Conservation (phyloP, 2,329 filamentous ascomycete species). For the Neonectria magnoliae region DNA sequence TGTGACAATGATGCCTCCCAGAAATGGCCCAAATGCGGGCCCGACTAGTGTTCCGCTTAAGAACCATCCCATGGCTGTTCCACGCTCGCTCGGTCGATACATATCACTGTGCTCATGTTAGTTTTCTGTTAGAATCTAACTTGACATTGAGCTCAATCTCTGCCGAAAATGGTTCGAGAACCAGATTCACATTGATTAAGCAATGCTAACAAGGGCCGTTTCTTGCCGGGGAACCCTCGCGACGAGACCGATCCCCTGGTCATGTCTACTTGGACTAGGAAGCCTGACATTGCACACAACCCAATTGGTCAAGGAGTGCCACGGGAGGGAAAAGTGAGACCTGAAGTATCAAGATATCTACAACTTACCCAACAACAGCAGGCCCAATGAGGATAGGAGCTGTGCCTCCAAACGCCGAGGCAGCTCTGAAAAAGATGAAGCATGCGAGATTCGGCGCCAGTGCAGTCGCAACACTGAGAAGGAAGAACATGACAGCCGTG, state of each 20-base stretch:
- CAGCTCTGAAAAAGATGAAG: conserved; percentile 79
- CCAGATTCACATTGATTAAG: conserved; percentile 6
- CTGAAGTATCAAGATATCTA: neutral
- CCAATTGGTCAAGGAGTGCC: neutral
- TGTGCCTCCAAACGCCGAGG: conserved; percentile 80
- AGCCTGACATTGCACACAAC: neutral
- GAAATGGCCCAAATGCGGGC: conserved; percentile 74
- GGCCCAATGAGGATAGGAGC: conserved; percentile 78
- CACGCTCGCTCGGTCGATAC: conserved; percentile 73
- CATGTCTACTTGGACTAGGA: neutral
- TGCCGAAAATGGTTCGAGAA: neutral
- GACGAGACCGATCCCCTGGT: neutral
- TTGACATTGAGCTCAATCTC: neutral
- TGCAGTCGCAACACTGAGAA: conserved; percentile 77
- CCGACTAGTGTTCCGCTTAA: conserved; percentile 76
- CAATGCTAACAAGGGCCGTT: neutral
- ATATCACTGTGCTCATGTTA: conserved; percentile 58
- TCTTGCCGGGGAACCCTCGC: neutral
- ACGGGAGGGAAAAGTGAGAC: neutral
- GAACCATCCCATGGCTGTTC: conserved; percentile 79
- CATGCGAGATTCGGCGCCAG: conserved; percentile 74
- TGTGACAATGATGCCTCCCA: conserved; percentile 81
- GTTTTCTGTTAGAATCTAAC: conserved; percentile 3
- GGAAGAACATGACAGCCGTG: conserved; percentile 71
- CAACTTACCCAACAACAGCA: conserved; percentile 69